These are phyloP conservation scores for Hemisphaericaspora subhashii DNA, from an alignment of 1,139 yeast genomes.

Conservation along the genomic window DNA sequence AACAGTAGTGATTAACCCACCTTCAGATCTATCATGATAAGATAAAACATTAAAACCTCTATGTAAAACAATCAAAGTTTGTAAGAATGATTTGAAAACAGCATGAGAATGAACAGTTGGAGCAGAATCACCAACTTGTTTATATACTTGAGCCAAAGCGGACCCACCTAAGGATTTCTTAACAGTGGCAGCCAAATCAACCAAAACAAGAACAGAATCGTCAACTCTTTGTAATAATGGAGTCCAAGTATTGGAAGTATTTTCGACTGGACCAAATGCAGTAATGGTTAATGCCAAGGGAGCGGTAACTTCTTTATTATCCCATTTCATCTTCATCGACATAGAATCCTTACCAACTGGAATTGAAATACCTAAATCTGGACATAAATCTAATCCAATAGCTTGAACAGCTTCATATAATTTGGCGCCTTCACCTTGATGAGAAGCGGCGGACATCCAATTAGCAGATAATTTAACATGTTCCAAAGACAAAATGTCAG, in stretches of 20 bases:
- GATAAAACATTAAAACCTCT: slow-evolving; percentile 68
- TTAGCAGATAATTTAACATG: slow-evolving; percentile 89
- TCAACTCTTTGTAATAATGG: slow-evolving; percentile 62
- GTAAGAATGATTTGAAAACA: slow-evolving; percentile 66
- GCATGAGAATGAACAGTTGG: slow-evolving; percentile 79
- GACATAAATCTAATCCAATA: slow-evolving; percentile 91
- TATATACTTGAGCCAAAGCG: slow-evolving; percentile 90
- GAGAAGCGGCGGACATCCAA: slow-evolving; percentile 99
- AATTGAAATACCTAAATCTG: slow-evolving; percentile 84
- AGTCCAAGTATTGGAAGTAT: slow-evolving; percentile 93
- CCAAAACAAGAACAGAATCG: slow-evolving; percentile 69
- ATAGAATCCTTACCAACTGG: slow-evolving; percentile 99
- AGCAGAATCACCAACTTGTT: slow-evolving; percentile 76
- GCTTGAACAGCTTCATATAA: slow-evolving; percentile 97
- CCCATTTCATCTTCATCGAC: slow-evolving; percentile 99
- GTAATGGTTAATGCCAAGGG: slow-evolving; percentile 93
- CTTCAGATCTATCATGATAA: slow-evolving; percentile 96
- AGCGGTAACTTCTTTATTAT: slow-evolving; percentile 85
- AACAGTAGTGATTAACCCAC: slow-evolving; percentile 85
- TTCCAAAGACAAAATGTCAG: slow-evolving; percentile 76
- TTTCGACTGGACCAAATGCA: slow-evolving; percentile 83
- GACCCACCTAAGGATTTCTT: slow-evolving; percentile 83
- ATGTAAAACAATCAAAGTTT: slow-evolving; percentile 71
- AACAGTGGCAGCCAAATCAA: slow-evolving; percentile 69
- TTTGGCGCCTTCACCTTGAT: slow-evolving; percentile 93